Evolutionary conservation across 116 monocot genomes (phyloP), one percentile per base, ranked within the genome.

Genomic region (Posidonia oceanica): DNA sequence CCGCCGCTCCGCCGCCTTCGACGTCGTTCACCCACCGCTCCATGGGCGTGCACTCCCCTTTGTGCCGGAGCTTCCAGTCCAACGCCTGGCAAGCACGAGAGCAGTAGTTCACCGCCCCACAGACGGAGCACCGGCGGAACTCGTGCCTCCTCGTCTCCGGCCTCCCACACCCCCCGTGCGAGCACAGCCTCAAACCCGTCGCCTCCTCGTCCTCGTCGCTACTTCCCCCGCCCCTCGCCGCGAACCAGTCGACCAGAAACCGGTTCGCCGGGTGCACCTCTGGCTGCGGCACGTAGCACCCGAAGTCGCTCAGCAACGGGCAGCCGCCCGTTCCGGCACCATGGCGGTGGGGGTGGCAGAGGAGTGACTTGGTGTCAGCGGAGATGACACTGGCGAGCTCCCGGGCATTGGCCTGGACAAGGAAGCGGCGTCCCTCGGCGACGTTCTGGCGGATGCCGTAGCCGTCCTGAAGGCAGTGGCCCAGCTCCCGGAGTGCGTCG

Each of bases 241-340:
- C 66, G 79, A 81, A 94, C 93, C 89, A 94, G 42, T 89, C 89
- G 15, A 71, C 78, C 74, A 94, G 15, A 69, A 94, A 94, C 75
- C 68, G 64, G 74, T 87, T 87, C 54, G 86, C 86, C 14, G 78
- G 74, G 55, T 86, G 80, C 17, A 57, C 58, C 77, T 77, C 78
- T 69, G 74, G 75, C 56, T 22, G 69, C 51, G 82, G 71, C 22
- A 76, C 55, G 68, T 63, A 64, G 66, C 80, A 81, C 1, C 79
- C 88, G 66, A 75, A 87, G 52, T 87, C 82, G 53, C 82, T 84
- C 48, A 84, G 61, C 59, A 87, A 76, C 4, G 83, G 72, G 66
- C 68, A 82, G 1, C 64, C 7, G 14, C 22, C 11, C 13, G 16
- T n/a, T n/a, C 38, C 12, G 57, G 0, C 7, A 1, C 17, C n/a